These are phyloP conservation scores for Ceratocystis alfenasii DNA, from an alignment of 2,329 filamentous ascomycete species.

Conservation along the genomic window DNA sequence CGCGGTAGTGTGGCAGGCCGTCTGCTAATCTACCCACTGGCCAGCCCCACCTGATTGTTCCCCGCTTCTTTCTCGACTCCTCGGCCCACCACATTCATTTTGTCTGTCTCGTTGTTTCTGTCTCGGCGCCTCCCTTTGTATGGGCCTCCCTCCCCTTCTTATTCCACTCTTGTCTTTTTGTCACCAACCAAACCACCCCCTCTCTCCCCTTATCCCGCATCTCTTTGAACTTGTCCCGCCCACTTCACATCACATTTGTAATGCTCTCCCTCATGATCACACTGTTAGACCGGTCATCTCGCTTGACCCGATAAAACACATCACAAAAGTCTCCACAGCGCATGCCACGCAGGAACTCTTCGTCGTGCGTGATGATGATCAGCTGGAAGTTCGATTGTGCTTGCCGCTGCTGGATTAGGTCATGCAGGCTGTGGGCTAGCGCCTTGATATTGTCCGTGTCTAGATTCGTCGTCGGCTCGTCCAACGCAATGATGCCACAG, in stretches of 20 bases:
- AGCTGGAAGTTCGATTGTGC: conserved; percentile 93
- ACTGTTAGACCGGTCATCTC: conserved; percentile 77
- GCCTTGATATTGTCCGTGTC: conserved; percentile 90
- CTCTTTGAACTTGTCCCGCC: too few species aligned
- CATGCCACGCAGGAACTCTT: conserved; percentile 90
- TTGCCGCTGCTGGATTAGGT: conserved; percentile 73
- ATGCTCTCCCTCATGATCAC: conserved; percentile 63
- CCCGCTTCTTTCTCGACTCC: background rate
- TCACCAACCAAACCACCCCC: too few species aligned
- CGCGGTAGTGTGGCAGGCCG: background rate
- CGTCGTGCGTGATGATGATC: conserved; percentile 97
- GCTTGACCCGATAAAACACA: conserved; percentile 74
- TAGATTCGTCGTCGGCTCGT: conserved; percentile 95
- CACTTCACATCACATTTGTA: conserved; percentile 34
- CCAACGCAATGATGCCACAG: conserved; percentile 89
- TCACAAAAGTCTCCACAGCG: conserved; percentile 87
- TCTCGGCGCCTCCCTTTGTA: background rate
- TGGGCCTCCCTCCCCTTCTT: background rate
- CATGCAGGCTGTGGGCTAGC: conserved; percentile 69
- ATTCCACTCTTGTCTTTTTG: too few species aligned
- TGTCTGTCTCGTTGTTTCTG: background rate
- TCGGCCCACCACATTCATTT: background rate
- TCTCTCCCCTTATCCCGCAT: too few species aligned
- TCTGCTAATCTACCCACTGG: background rate
- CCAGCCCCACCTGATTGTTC: background rate